Evolutionary conservation across 2,329 filamentous ascomycete genomes (phyloP).

Genomic region (Aspergillus persii): DNA sequence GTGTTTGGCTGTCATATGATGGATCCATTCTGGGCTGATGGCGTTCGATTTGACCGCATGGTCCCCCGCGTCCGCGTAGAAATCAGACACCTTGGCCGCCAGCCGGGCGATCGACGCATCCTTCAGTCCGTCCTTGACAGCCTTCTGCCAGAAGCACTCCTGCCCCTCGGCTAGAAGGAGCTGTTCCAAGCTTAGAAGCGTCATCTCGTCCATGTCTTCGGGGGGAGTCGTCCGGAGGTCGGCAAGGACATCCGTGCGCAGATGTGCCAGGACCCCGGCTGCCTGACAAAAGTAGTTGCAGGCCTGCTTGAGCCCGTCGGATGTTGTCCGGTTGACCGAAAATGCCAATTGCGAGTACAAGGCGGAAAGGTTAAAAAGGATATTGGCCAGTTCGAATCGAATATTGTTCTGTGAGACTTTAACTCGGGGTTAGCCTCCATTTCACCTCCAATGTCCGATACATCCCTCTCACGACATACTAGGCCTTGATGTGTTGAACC

Average conservation of each 20-base stretch:
- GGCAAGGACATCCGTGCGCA: constrained; percentile 73
- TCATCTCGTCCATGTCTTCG: constrained; percentile 92
- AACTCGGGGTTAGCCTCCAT: neutral
- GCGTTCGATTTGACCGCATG: constrained; percentile 84
- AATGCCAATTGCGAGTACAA: constrained; percentile 91
- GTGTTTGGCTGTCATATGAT: constrained; percentile 95
- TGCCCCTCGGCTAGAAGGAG: constrained; percentile 89
- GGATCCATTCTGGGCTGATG: constrained; percentile 93
- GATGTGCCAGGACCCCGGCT: constrained; percentile 77
- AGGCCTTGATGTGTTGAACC: constrained; percentile 79
- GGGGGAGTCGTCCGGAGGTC: constrained; percentile 81
- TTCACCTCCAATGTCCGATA: neutral
- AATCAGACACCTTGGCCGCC: constrained; percentile 84
- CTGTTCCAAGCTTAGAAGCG: constrained; percentile 77
- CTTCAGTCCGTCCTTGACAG: constrained; percentile 89
- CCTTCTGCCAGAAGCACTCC: constrained; percentile 98
- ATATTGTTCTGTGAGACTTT: constrained; percentile 63
- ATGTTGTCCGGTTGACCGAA: constrained; percentile 70
- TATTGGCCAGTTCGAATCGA: constrained; percentile 82
- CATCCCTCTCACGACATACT: constrained; percentile 29
- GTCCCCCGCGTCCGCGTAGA: constrained; percentile 82
- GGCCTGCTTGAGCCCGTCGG: constrained; percentile 81
- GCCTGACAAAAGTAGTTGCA: constrained; percentile 87
- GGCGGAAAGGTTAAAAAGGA: constrained; percentile 89
- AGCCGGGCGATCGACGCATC: constrained; percentile 89